These are phyloP conservation scores for Trapa incisa DNA, from an alignment of 345 rosid species.

Conservation along the genomic window DNA sequence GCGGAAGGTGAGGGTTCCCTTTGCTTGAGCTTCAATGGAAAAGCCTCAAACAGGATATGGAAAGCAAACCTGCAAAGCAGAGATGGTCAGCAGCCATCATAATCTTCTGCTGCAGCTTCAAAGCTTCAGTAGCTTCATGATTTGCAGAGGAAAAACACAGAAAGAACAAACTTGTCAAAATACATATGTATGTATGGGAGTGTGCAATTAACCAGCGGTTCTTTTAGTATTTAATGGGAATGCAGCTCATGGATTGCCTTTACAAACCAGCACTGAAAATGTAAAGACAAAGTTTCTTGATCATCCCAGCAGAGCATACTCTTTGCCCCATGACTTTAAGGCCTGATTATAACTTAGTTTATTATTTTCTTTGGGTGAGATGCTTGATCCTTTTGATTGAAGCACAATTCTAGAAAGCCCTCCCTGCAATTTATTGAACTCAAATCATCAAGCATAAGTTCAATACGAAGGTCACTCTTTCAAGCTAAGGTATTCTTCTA, in stretches of 20 bases:
- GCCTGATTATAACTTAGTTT: neutral
- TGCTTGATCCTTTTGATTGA: neutral
- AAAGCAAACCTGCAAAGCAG: neutral
- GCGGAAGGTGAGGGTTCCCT: neutral
- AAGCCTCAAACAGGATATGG: neutral
- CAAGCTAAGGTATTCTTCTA: neutral
- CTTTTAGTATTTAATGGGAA: neutral
- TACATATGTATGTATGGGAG: neutral
- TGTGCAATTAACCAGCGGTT: neutral
- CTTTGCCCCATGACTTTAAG: neutral
- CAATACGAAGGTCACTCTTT: neutral
- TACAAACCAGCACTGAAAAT: conserved; percentile 8
- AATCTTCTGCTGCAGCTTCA: neutral
- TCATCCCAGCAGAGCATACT: conserved; percentile 10
- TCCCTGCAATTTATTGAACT: neutral
- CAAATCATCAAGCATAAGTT: neutral
- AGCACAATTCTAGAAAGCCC: neutral
- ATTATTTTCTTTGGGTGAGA: neutral
- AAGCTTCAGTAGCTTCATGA: neutral
- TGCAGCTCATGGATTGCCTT: conserved; percentile 5
- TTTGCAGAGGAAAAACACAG: conserved; percentile 1
- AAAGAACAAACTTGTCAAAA: neutral
- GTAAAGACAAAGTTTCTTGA: conserved; percentile 12
- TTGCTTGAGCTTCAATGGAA: no score
- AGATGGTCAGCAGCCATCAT: neutral